These are phyloP conservation scores for Mimosa pudica DNA, from an alignment of 306 rosid species.

Conservation along the genomic window DNA sequence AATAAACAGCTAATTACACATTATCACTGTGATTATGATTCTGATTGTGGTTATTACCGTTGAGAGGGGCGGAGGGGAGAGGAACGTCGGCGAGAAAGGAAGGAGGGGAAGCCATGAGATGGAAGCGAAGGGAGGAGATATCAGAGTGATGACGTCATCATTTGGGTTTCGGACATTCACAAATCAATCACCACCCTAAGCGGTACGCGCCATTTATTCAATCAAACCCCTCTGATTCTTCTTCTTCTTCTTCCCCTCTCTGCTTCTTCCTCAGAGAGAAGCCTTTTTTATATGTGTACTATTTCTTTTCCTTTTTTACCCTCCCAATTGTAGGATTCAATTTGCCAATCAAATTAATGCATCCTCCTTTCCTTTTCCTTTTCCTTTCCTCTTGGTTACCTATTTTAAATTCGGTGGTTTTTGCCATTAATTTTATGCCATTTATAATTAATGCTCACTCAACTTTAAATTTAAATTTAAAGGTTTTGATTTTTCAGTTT, in stretches of 20 bases:
- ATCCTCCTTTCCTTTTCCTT: too few relatives aligned
- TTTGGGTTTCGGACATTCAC: neutral
- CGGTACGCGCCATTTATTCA: too few relatives aligned
- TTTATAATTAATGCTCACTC: too few relatives aligned
- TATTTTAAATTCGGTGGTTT: too few relatives aligned
- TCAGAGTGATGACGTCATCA: too few relatives aligned
- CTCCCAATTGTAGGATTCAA: neutral
- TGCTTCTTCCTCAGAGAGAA: neutral
- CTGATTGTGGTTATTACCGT: conserved; percentile 35
- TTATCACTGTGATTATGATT: neutral
- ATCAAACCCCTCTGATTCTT: too few relatives aligned
- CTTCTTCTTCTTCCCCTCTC: neutral
- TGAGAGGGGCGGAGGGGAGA: conserved; percentile 41
- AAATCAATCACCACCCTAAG: too few relatives aligned
- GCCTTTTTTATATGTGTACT: neutral
- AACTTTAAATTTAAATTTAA: too few relatives aligned
- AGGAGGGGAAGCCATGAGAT: conserved; percentile 61
- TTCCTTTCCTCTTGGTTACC: too few relatives aligned
- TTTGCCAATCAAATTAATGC: too few relatives aligned
- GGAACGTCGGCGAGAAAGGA: conserved; percentile 51
- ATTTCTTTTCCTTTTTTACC: neutral
- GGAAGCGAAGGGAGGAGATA: conserved; percentile 29
- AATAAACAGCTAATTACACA: conserved; percentile 6
- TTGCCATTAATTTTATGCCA: too few relatives aligned
- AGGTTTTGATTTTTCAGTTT: too few relatives aligned